Evolutionary conservation across 2,329 filamentous ascomycete genomes (phyloP), one percentile per base, ranked within the genome.

Genomic region (Chaetoscypha palmicola): DNA sequence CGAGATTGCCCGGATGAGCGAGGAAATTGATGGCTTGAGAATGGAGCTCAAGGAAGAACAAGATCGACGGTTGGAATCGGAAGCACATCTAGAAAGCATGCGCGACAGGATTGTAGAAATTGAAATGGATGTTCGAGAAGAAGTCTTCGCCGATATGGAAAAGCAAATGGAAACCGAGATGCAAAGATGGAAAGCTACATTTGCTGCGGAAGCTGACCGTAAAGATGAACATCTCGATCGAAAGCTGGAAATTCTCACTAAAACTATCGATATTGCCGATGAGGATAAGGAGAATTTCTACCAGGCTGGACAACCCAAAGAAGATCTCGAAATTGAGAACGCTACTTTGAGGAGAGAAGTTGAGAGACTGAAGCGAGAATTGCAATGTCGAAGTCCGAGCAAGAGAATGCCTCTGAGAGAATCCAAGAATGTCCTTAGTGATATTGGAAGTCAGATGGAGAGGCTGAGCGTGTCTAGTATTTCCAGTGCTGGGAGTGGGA

Each of bases 131-230:
- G 78, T 97, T 22, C 81, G 92, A 17, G 91, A 96, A 58, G 91
- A 97, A 54, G 91, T 90, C 56, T 90, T 81, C 54, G 72, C 69
- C 2, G 92, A 96, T 59, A 94, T 94, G 69, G 92, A 98, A 59
- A 70, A 76, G 47, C 77, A 79, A 9, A 73, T 96, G 36, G 76
- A 80, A 16, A 68, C 81, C 10, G 89, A 96, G 62, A 77, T 86
- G 62, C 74, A 77, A 8, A 73, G 86, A n/a, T 96, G 88, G 85
- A 83, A 91, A 60, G 76, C 75, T 0, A 83, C 79, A 0, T 77
- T 89, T 62, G 83, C 86, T 14, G 77, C 83, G 4, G 89, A 96
- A 62, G 76, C 79, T 49, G 89, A 94, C 55, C 77, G 80, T 34
- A 80, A 81, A 41, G 88, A 95, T 48, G 86, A 86, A 61, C 87